Evolutionary conservation across 257 asterid species (phyloP).

Genomic region (Verbascum thapsus): DNA sequence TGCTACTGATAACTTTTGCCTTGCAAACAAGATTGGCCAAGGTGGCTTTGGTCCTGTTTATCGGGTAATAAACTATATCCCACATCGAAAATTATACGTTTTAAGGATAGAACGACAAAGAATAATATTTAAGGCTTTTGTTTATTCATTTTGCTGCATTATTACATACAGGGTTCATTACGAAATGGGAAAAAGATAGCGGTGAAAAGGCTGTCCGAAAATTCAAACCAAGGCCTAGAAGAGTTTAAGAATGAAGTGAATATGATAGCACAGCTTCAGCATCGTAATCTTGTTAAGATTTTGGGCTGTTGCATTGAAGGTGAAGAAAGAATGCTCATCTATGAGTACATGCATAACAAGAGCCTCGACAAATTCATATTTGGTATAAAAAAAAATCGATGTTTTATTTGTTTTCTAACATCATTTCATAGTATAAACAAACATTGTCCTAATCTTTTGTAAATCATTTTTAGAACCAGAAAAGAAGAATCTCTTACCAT

Average conservation of each 20-base stretch:
- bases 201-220: constrained; percentile 38
- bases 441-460: not conserved
- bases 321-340: constrained; percentile 41
- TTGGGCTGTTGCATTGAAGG: constrained; percentile 47
- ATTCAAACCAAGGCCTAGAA: constrained; percentile 40
- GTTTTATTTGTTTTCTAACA: not conserved
- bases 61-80: constrained; percentile 30
- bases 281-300: constrained; percentile 44
- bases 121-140: not conserved
- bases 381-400: constrained; percentile 28
- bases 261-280: constrained; percentile 42
- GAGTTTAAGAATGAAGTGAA: constrained; percentile 47
- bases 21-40: constrained; percentile 44
- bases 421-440: not conserved
- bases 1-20: constrained; percentile 43
- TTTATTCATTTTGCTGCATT: not conserved
- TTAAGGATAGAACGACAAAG: not conserved
- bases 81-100: not conserved
- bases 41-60: constrained; percentile 60
- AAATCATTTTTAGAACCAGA: constrained; percentile 25
- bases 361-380: constrained; percentile 45
- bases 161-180: constrained; percentile 34
- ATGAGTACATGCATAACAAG: constrained; percentile 47
- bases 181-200: constrained; percentile 38
- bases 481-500: constrained; percentile 25